Base-by-base conservation (phyloP, 257 asterid species). In the Thymus mandschuricus region DNA sequence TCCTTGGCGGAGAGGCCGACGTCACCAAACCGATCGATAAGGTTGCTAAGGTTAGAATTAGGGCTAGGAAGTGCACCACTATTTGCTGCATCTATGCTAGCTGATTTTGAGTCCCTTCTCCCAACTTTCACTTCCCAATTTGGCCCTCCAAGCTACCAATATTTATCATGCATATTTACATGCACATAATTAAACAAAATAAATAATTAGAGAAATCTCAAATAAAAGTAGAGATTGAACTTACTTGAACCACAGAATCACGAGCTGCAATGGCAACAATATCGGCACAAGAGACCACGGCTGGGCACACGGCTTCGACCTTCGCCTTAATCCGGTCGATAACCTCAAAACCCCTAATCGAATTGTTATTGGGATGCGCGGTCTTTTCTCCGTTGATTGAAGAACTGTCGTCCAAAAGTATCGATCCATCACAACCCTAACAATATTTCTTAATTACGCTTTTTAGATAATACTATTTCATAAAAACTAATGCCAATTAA, bases 341-440 rank as follows among this genome's bases (percentile, higher is more conserved):
- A 12, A 89, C 89, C 0, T 85, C 75, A n/a, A 81, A 79, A 1
- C 96, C 93, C 73, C 96, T 79, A 44, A 89, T 8, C 0, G 96
- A 89, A 43, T 87, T 85, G n/a, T 11, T 72, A 58, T 87, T 89
- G 0, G 93, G 91, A n/a, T 29, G 77, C 0, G 93, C 93, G 0
- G 66, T 75, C 69, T 89, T 66, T 40, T 89, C 96, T 35, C 93
- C 96, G 0, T 91, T 85, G 70, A 89, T 87, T 50, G 28, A 83
- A 3, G 89, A 69, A 0, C 83, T 85, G 76, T 89, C 89, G 13
- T 81, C 91, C 44, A 89, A 81, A 58, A 89, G 60, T 60, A 89
- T 86, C 0, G 96, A 89, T 27, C 82, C 96, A 61, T 88, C 92
- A 63, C 96, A 88, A 1, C 96, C 96, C 96, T 88, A 79, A 9